These are phyloP conservation scores for Ambrosia artemisiifolia DNA, from an alignment of 129 eudicot species.

Conservation along the genomic window DNA sequence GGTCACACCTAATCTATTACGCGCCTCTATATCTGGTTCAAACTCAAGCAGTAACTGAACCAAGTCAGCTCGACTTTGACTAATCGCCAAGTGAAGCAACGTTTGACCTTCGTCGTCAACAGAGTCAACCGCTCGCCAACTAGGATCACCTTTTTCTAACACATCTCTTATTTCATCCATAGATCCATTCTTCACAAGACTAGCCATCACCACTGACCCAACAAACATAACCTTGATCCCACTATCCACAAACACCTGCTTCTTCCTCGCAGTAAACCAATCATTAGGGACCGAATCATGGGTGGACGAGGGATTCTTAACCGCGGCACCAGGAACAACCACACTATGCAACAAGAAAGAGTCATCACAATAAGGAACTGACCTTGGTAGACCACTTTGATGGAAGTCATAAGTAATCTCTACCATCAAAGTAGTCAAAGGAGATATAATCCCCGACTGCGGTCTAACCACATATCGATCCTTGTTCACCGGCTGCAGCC, in stretches of 20 bases:
- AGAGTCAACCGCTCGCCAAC: conserved; percentile 58
- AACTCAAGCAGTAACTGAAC: conserved; percentile 72
- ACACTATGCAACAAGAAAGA: conserved; percentile 69
- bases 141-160: conserved; percentile 55
- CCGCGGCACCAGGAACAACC: conserved; percentile 77
- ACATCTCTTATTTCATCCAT: conserved; percentile 67
- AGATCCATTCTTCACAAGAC: conserved; percentile 48
- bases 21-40: conserved; percentile 54
- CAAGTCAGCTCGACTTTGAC: conserved; percentile 57
- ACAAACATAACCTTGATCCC: conserved; percentile 70
- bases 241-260: conserved; percentile 77
- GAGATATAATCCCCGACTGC: conserved; percentile 65
- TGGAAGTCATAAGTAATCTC: conserved; percentile 48
- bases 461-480: conserved; percentile 53
- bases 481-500: conserved; percentile 54
- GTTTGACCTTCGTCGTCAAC: conserved; percentile 62
- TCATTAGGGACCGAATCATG: conserved; percentile 59
- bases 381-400: conserved; percentile 39
- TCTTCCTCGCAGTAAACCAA: conserved; percentile 67
- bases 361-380: conserved; percentile 59
- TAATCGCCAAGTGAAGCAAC: conserved; percentile 64
- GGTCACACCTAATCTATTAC: conserved; percentile 43
- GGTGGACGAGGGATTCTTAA: conserved; percentile 49
- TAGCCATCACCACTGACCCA: conserved; percentile 59
- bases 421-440: conserved; percentile 40